These are phyloP conservation scores for Lactarius sp. DNA, from an alignment of 768 basidiomycete genomes.

Conservation along the genomic window DNA sequence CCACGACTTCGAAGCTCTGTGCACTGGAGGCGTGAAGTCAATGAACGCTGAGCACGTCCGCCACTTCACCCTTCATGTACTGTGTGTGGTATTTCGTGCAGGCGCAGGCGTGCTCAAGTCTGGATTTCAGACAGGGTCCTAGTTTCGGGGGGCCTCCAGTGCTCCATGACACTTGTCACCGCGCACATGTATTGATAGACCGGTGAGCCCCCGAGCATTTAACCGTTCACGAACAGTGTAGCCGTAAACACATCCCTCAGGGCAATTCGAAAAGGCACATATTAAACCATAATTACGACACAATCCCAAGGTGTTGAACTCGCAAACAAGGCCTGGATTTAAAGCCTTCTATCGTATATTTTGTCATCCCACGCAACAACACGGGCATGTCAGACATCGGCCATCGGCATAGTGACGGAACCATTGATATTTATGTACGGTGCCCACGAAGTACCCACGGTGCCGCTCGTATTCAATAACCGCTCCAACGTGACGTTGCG, in stretches of 20 bases:
- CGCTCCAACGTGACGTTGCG: conserved; percentile 18
- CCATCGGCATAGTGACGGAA: background rate
- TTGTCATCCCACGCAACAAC: background rate
- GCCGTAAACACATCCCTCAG: conserved; percentile 5
- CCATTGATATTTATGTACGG: conserved; percentile 1
- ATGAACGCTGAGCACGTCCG: background rate
- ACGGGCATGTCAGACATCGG: background rate
- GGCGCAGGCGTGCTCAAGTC: background rate
- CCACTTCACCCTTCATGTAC: background rate
- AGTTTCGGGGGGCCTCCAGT: background rate
- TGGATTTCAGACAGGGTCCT: background rate
- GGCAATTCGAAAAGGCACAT: background rate
- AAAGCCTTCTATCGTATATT: too few relatives aligned
- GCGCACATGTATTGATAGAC: conserved; percentile 8
- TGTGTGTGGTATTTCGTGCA: background rate
- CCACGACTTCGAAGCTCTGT: conserved; percentile 7
- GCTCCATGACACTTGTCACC: background rate
- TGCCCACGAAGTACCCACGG: conserved; percentile 17
- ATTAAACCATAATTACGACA: conserved; percentile 3
- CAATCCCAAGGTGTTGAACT: background rate
- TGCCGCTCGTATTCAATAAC: conserved; percentile 11
- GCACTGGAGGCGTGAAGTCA: background rate
- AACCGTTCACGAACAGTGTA: conserved; percentile 6
- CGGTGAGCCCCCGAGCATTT: conserved; percentile 11
- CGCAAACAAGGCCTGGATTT: background rate